Evolutionary conservation across 2,329 filamentous ascomycete genomes (phyloP).

Genomic region (Phaeosphaeriaceae sp.): DNA sequence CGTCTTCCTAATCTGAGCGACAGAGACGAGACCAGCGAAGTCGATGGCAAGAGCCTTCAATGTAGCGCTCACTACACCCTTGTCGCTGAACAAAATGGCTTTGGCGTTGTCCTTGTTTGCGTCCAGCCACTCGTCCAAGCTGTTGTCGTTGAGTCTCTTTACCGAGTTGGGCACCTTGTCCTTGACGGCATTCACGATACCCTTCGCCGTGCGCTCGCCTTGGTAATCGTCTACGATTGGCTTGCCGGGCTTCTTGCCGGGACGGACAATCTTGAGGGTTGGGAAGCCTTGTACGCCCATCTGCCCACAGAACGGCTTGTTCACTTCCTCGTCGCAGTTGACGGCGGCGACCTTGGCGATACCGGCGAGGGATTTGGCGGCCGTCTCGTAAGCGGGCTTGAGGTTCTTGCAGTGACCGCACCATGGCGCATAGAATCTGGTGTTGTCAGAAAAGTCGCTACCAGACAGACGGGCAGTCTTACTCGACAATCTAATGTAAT

Average conservation of each 20-base stretch:
- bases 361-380: slow-evolving; percentile 85
- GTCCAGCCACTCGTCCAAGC: slow-evolving; percentile 75
- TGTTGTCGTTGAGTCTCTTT: slow-evolving; percentile 78
- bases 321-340: slow-evolving; percentile 91
- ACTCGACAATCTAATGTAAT: slow-evolving; percentile 48
- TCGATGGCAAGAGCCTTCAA: slow-evolving; percentile 88
- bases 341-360: slow-evolving; percentile 93
- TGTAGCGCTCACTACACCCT: slow-evolving; percentile 84
- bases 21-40: slow-evolving; percentile 78
- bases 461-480: slow-evolving; percentile 19
- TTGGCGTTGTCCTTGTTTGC: slow-evolving; percentile 75
- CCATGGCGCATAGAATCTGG: slow-evolving; percentile 96
- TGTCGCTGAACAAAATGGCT: slow-evolving; percentile 91
- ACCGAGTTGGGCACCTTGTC: slow-evolving; percentile 94
- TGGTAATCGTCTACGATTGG: slow-evolving; percentile 91
- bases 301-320: slow-evolving; percentile 83
- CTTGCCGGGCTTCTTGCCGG: slow-evolving; percentile 79
- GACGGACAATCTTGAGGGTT: slow-evolving; percentile 90
- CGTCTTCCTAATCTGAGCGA: slow-evolving; percentile 86
- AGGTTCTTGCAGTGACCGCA: slow-evolving; percentile 97
- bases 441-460: slow-evolving; percentile 9
- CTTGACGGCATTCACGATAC: slow-evolving; percentile 83
- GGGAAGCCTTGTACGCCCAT: slow-evolving; percentile 95
- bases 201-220: slow-evolving; percentile 81
- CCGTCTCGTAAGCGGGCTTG: slow-evolving; percentile 94